Base-by-base conservation (phyloP, 768 basidiomycete genomes). In the Gyrodon lividus region DNA sequence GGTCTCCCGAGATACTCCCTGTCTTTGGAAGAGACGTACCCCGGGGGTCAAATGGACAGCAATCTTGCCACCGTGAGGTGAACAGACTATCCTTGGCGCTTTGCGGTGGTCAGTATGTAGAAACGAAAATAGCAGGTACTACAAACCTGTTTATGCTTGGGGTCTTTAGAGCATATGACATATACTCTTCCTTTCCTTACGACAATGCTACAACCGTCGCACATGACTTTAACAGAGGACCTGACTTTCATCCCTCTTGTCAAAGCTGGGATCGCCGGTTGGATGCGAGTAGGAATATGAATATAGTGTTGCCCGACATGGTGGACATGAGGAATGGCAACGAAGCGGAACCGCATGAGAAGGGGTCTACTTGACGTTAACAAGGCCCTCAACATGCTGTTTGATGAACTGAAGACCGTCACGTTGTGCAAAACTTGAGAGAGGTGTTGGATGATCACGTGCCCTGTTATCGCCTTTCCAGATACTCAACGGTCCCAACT, bases 191-290 rank as follows among this genome's bases (percentile, higher is more conserved):
- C 94, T 69, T 97, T 93, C 62, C 95, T 76, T 70, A 79, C 81
- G 31, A 98, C 96, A 43, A 96, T 74, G 58, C 77, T 84, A 73
- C 96, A 99, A 12, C 93, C 92, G 55, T 94, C 92, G 70, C 96
- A 99, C 83, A 96, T 89, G 47, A 83, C 73, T 75, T 95, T 97
- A 60, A 98, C 91, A 4, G 92, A 92, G 20, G 91, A 88, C 56
- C 96, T 84, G 52, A 98, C 94, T 77, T 99, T 99, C 90, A 97
- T 95, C 42, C 93, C 92, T 59, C 89, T 73, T n/a, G 77, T 68
- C 19, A 81, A 65, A 6, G 67, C 55, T 9, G 76, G 76, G 37
- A 66, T 59, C 30, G 65, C 51, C 28, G 47, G 42, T 14, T 37
- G 23, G 43, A 51, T 16, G 28, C 45, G 23, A 14, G 44, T 57